phyloP scores from a whole-genome alignment of 345 rosid genomes.

The Aquilaria yunnanensis region DNA sequence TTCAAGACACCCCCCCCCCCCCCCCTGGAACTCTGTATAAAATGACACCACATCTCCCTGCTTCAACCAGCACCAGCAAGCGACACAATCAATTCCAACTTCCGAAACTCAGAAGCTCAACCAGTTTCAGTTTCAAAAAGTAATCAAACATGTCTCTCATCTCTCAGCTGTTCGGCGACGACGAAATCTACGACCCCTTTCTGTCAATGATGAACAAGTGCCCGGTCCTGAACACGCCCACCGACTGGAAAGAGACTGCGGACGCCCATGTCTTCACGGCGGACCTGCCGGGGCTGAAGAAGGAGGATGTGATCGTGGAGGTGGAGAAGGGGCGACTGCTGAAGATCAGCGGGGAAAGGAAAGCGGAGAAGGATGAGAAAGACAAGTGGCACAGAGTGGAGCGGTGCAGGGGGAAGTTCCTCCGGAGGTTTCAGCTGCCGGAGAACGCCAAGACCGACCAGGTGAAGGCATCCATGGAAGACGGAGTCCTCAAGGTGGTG shows the following conservation, averaged over 20 bases:
- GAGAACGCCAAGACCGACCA: slow-evolving; percentile 34
- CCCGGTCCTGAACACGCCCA: slow-evolving; percentile 39
- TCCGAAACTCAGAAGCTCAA: background rate
- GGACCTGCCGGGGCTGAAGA: slow-evolving; percentile 44
- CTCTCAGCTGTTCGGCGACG: slow-evolving; percentile 24
- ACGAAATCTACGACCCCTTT: slow-evolving; percentile 39
- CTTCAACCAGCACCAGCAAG: too few species aligned
- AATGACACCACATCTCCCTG: background rate
- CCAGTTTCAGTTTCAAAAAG: too few species aligned
- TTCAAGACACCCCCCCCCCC: slow-evolving; percentile 20
- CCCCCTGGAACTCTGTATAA: background rate
- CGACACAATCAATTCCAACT: background rate
- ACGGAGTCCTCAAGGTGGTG: slow-evolving; percentile 37
- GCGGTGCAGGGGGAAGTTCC: slow-evolving; percentile 28
- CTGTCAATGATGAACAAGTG: slow-evolving; percentile 41
- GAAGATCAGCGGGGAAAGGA: slow-evolving; percentile 36
- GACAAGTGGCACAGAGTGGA: slow-evolving; percentile 45
- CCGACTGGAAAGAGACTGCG: slow-evolving; percentile 47
- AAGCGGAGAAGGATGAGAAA: slow-evolving; percentile 19
- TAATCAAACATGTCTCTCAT: slow-evolving; percentile 27
- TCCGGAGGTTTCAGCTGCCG: slow-evolving; percentile 40
- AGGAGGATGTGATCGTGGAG: slow-evolving; percentile 42
- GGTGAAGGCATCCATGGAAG: slow-evolving; percentile 36
- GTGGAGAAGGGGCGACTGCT: slow-evolving; percentile 29
- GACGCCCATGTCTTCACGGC: slow-evolving; percentile 32